Conservation (phyloP, 2,329 filamentous ascomycete species). For the Fonsecaea pedrosoi region DNA sequence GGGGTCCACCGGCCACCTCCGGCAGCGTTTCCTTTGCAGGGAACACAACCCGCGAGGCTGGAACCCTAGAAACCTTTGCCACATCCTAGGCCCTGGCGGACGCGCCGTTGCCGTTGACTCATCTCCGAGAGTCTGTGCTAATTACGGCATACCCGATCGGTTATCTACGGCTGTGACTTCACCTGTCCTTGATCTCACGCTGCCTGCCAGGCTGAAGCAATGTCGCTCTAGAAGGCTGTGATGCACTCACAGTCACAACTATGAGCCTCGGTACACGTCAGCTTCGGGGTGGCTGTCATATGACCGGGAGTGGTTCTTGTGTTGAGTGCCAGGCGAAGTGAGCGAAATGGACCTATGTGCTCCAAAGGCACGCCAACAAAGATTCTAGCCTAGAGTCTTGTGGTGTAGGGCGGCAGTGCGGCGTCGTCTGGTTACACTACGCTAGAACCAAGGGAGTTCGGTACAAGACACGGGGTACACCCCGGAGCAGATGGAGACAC, state of each 20-base stretch:
- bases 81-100: neutral
- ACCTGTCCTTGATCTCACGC: neutral
- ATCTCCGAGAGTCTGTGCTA: constrained; percentile 3
- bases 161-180: constrained; percentile 26
- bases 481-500: neutral
- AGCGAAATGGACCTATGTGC: neutral
- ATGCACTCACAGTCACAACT: neutral
- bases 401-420: too few relatives aligned
- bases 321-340: neutral
- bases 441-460: neutral
- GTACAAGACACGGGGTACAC: neutral
- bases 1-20: constrained; percentile 9
- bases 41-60: constrained; percentile 11
- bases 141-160: constrained; percentile 21
- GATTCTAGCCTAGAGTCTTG: neutral
- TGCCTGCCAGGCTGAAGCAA: constrained; percentile 2
- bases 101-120: neutral
- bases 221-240: neutral
- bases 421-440: neutral
- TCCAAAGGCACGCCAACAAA: neutral
- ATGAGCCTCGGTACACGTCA: neutral
- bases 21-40: constrained; percentile 13
- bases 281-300: neutral
- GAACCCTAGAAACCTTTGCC: neutral
- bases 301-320: neutral